Evolutionary conservation across 2,329 filamentous ascomycete genomes (phyloP).

Genomic region (Calonectria hongkongensis): DNA sequence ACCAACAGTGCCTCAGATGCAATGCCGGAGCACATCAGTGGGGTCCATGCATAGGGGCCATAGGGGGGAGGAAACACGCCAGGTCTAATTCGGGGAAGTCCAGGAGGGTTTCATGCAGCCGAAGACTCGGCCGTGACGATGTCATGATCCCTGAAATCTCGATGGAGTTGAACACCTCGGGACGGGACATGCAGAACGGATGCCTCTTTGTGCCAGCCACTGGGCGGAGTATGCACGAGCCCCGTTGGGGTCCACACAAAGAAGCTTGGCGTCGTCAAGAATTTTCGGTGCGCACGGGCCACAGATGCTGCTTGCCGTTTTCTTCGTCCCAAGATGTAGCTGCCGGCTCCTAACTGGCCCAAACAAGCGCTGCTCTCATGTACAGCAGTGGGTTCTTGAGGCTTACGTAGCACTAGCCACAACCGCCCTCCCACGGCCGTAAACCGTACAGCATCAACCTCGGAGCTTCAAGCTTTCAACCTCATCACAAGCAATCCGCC

Average conservation of each 20-base stretch:
- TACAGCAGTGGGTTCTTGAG: constrained; percentile 37
- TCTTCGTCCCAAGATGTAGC: background rate
- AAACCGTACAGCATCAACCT: constrained; percentile 9
- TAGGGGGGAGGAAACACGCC: background rate
- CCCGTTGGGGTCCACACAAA: constrained; percentile 31
- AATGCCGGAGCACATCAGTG: constrained; percentile 22
- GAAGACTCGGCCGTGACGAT: constrained; percentile 19
- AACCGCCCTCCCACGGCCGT: constrained; percentile 24
- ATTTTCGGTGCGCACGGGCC: constrained; percentile 25
- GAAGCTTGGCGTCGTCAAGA: constrained; percentile 17
- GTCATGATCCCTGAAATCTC: background rate
- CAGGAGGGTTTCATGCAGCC: constrained; percentile 22
- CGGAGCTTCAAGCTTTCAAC: background rate
- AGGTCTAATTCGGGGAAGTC: constrained; percentile 28
- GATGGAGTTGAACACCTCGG: constrained; percentile 12
- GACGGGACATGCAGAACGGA: constrained; percentile 30
- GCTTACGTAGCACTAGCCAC: constrained; percentile 40
- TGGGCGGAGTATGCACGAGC: constrained; percentile 50
- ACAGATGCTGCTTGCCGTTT: constrained; percentile 1
- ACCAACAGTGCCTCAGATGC: constrained; percentile 33
- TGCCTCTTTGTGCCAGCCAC: constrained; percentile 50
- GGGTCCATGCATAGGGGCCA: background rate
- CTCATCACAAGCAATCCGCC: constrained; percentile 17
- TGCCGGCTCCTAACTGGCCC: constrained; percentile 42
- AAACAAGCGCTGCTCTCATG: constrained; percentile 43